Conservation (phyloP, 1,284 basidiomycete genomes). For the Cryptococcus sp. region DNA sequence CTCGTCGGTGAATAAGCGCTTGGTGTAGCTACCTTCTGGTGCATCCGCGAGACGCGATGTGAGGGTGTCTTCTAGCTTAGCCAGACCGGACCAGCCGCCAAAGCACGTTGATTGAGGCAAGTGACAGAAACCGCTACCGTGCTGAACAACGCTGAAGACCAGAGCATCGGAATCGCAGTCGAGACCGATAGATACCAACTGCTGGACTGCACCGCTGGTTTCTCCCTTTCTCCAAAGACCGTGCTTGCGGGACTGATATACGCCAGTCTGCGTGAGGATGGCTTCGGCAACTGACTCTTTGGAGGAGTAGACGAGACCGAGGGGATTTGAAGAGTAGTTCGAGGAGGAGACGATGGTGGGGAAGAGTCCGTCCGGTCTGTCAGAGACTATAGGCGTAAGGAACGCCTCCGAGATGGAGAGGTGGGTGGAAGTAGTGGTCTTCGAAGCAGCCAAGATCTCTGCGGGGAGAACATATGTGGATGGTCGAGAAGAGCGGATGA, state of each 20-base stretch:
- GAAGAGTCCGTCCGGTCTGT: constrained; percentile 89
- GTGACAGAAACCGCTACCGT: constrained; percentile 93
- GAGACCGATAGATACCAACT: constrained; percentile 75
- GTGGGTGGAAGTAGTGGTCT: constrained; percentile 59
- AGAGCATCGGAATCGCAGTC: constrained; percentile 95
- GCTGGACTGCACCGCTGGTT: constrained; percentile 90
- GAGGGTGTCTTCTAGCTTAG: constrained; percentile 80
- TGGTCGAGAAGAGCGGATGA: constrained; percentile 66
- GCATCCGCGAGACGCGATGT: constrained; percentile 70
- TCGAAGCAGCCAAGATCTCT: constrained; percentile 65
- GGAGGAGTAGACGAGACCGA: constrained; percentile 98
- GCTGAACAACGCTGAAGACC: constrained; percentile 89
- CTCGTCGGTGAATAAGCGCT: constrained; percentile 79
- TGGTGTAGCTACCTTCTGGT: constrained; percentile 90
- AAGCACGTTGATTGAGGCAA: constrained; percentile 84
- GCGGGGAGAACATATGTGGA: constrained; percentile 72
- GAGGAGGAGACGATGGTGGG: constrained; percentile 81
- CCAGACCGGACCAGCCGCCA: constrained; percentile 66
- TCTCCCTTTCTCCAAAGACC: constrained; percentile 98
- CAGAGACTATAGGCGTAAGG: constrained; percentile 76
- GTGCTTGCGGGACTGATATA: constrained; percentile 95
- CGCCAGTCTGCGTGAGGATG: constrained; percentile 83
- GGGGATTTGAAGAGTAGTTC: constrained; percentile 69
- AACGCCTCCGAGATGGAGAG: constrained; percentile 83
- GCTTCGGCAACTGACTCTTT: constrained; percentile 80